These are phyloP conservation scores for Corinectria fuckeliana DNA, from an alignment of 2,329 filamentous ascomycete genomes.

Conservation along the genomic window DNA sequence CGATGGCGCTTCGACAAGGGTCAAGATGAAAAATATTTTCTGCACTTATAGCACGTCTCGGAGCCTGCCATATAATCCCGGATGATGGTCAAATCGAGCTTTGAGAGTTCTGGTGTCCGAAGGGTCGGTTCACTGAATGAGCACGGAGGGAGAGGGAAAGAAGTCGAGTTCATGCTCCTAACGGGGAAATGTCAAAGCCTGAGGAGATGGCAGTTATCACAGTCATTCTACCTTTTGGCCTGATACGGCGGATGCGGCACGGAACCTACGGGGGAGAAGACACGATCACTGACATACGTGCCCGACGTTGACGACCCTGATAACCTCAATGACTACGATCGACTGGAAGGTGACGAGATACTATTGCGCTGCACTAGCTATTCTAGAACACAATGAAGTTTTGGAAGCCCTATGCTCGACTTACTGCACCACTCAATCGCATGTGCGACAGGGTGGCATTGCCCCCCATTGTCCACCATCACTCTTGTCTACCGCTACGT, in stretches of 20 bases:
- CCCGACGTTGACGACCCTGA: conserved; percentile 13
- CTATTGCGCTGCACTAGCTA: conserved; percentile 25
- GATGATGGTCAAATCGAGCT: conserved; percentile 36
- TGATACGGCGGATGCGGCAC: conserved; percentile 31
- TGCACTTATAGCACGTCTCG: conserved; percentile 39
- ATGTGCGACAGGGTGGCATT: conserved; percentile 35
- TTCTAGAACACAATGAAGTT: conserved; percentile 35
- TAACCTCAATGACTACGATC: background rate
- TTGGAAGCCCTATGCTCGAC: conserved; percentile 17
- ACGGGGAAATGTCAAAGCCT: background rate
- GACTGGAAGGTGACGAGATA: conserved; percentile 14
- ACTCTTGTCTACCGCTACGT: conserved; percentile 35
- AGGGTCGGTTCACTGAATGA: conserved; percentile 35
- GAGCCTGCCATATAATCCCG: conserved; percentile 29
- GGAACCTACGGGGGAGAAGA: conserved; percentile 28
- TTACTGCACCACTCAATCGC: conserved; percentile 29
- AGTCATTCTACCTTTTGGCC: conserved; percentile 37
- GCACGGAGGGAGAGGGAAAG: conserved; percentile 25
- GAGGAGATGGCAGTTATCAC: conserved; percentile 6
- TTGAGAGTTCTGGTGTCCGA: conserved; percentile 39
- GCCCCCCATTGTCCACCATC: conserved; percentile 29
- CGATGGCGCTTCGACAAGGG: conserved; percentile 18
- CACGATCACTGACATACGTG: conserved; percentile 38
- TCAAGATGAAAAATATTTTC: conserved; percentile 37
- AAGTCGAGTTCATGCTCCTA: conserved; percentile 31